Base-by-base conservation (phyloP, 164 flowering plant genomes). In the Vitis riparia region DNA sequence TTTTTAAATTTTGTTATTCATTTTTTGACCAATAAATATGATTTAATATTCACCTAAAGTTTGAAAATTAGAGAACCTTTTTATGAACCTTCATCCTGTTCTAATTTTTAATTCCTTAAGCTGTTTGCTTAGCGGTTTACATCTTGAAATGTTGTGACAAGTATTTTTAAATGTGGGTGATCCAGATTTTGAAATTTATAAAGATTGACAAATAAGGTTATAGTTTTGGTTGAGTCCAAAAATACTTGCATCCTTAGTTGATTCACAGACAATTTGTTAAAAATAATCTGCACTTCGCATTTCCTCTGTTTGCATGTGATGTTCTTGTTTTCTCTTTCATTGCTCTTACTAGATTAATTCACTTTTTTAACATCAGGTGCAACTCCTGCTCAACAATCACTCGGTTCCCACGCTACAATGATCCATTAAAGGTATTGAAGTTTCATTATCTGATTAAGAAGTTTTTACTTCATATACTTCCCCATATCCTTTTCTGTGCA, bases 391-490 rank as follows among this genome's bases (percentile, higher is more conserved):
- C 87, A 60, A 80, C 72, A 70, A 71, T 78, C 47, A 90, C 97
- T 62, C 96, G 98, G 52, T 95, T 95, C 71, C 98, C 99, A 9
- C 89, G 99, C 74, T 95, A 90, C 78, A 95, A 93, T 81, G 96
- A 95, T 80, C 94, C 98, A 60, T 7, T 88, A 50, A 95, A 95
- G 97, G 99, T 91, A 82, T 44, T 66, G 59, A 4, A 47, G 10
- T 72, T 57, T 59, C 17, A 69, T 71, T 48, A 27, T 51, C 53
- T 60, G 15, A 15, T 37, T 49, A 30, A 51, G 62, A 72, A 72
- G 50, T 49, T 52, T 57, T n/a, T 66, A 8, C 62, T 67, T 29
- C 48, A 56, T 72, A 17, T n/a, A 61, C 14, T 50, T 8, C 29
- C 61, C 11, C 59, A 5, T 65, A 63, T 68, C 11, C 30, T 63